Percentiles rank a stretch among this genome's conserved stretches.
Evolutionary conservation across 2,329 filamentous ascomycete genomes (phyloP).

Genomic region (Botrytis hyacinthi): DNA sequence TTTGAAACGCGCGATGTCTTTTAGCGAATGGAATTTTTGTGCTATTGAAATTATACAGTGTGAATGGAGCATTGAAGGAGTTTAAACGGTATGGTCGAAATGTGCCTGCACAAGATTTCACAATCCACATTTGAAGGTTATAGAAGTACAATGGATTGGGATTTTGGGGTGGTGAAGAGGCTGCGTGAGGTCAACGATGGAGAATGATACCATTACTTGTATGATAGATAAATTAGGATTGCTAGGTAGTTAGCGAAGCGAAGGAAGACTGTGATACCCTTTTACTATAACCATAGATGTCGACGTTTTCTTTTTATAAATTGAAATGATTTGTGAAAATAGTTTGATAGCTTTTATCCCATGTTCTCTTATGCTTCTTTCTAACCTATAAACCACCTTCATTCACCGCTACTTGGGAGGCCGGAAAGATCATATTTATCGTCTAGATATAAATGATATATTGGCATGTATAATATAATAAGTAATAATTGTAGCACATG

Average conservation of each 20-base stretch:
- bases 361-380: background rate
- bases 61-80: constrained; percentile 14
- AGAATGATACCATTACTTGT: constrained; percentile 23
- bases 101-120: constrained; percentile 16
- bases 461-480: background rate
- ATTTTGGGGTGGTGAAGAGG: background rate
- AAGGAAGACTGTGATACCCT: constrained; percentile 23
- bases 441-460: background rate
- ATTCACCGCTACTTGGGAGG: background rate
- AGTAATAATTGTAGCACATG: background rate
- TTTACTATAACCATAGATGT: constrained; percentile 1
- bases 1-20: constrained; percentile 14
- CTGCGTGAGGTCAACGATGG: background rate
- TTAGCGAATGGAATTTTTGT: constrained; percentile 19
- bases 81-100: constrained; percentile 11
- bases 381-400: background rate
- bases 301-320: background rate
- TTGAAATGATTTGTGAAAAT: background rate
- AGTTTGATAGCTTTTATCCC: background rate
- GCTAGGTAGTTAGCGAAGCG: background rate
- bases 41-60: constrained; percentile 4
- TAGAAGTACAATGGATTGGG: background rate
- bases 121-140: constrained; percentile 8
- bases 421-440: background rate
- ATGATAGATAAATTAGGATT: constrained; percentile 20